These are phyloP conservation scores for Dryadomyces quercus-mongolicae DNA, from an alignment of 2,329 filamentous ascomycete genomes.

Conservation along the genomic window DNA sequence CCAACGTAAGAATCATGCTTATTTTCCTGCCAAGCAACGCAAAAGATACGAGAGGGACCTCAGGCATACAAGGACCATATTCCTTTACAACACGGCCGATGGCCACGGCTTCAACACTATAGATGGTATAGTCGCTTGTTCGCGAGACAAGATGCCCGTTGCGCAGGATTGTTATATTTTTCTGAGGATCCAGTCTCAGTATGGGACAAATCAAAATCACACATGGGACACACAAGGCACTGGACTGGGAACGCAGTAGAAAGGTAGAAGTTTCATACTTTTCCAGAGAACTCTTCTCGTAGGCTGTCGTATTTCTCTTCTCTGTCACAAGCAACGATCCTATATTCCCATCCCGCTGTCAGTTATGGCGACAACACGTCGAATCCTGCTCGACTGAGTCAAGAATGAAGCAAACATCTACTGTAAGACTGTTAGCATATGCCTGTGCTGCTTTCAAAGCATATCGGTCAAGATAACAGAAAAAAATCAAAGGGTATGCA, in stretches of 20 bases:
- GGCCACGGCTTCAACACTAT: conserved; percentile 89
- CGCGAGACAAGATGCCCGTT: conserved; percentile 95
- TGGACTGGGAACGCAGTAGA: conserved; percentile 16
- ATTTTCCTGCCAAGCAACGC: not conserved
- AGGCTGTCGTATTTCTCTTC: conserved; percentile 79
- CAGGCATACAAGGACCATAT: conserved; percentile 78
- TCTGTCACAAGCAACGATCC: conserved; percentile 88
- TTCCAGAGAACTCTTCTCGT: conserved; percentile 68
- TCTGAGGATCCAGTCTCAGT: conserved; percentile 49
- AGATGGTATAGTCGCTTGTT: conserved; percentile 96
- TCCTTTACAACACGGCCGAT: conserved; percentile 79
- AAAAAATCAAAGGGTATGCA: conserved; percentile 13
- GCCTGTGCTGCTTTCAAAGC: not conserved
- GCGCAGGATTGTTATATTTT: conserved; percentile 73
- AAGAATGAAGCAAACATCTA: no score
- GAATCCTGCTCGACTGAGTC: no score
- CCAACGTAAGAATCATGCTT: conserved; percentile 10
- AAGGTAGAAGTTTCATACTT: conserved; percentile 46
- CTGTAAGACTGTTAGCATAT: not conserved
- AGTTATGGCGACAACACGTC: not conserved
- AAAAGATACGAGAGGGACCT: not conserved
- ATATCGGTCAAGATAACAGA: not conserved
- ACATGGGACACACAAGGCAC: conserved; percentile 9
- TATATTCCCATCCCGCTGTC: conserved; percentile 25
- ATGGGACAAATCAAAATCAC: conserved; percentile 19